Conservation (phyloP, 352 stramenopile genomes). For the Peronospora farinosa region DNA sequence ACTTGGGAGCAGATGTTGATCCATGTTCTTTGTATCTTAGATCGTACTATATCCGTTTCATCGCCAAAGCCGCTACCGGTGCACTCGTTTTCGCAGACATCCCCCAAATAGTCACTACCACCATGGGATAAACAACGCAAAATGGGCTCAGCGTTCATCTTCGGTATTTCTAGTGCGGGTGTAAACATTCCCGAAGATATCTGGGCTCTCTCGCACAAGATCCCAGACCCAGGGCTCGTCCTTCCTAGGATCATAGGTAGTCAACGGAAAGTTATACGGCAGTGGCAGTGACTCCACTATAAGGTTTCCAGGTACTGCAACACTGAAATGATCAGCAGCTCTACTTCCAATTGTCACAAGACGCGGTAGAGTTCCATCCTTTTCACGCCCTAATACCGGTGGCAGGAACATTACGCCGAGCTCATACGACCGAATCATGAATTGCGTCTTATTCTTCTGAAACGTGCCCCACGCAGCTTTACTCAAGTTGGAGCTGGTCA, state of each 20-base stretch:
- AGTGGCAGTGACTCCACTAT: slow-evolving; percentile 37
- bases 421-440: slow-evolving; percentile 83
- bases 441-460: slow-evolving; percentile 70
- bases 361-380: slow-evolving; percentile 4
- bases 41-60: slow-evolving; percentile 22
- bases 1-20: background rate
- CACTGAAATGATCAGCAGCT: slow-evolving; percentile 9
- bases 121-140: slow-evolving; percentile 7
- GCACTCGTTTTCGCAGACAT: slow-evolving; percentile 1
- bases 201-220: slow-evolving; percentile 51
- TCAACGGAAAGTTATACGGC: slow-evolving; percentile 62
- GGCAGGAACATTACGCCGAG: slow-evolving; percentile 72
- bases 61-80: slow-evolving; percentile 7
- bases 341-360: slow-evolving; percentile 38
- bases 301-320: slow-evolving; percentile 5
- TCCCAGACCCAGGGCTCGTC: slow-evolving; percentile 84
- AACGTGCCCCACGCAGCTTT: slow-evolving; percentile 70
- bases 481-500: slow-evolving; percentile 81
- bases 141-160: slow-evolving; percentile 1
- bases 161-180: slow-evolving; percentile 23
- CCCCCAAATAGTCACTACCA: slow-evolving; percentile 18
- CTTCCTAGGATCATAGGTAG: slow-evolving; percentile 54
- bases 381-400: slow-evolving; percentile 13
- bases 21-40: background rate
- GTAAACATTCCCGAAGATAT: slow-evolving; percentile 70